Conservation (phyloP, 2,329 filamentous ascomycete genomes). For the Sclerotinia spermophila region DNA sequence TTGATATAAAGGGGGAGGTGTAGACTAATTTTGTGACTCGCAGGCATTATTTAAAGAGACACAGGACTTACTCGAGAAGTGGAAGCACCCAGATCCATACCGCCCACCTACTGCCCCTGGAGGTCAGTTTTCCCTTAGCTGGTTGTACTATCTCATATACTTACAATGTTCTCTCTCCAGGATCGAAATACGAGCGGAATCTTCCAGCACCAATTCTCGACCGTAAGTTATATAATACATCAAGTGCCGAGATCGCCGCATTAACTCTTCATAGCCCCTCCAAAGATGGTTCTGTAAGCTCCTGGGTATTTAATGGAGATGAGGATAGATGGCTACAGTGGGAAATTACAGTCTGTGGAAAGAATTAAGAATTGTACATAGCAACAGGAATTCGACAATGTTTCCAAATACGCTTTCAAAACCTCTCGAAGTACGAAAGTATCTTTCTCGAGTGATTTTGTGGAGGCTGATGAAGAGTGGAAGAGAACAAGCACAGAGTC, state of each 20-base stretch:
- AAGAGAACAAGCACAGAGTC: neutral
- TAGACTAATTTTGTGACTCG: conserved; percentile 21
- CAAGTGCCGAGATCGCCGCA: neutral
- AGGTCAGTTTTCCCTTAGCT: conserved; percentile 53
- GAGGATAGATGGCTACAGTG: neutral
- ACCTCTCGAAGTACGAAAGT: neutral
- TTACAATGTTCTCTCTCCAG: conserved; percentile 44
- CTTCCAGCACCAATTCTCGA: conserved; percentile 74
- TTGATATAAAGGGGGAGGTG: neutral
- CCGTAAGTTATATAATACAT: conserved; percentile 56
- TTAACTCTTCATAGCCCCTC: conserved; percentile 29
- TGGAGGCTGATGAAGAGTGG: neutral
- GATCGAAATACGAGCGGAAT: conserved; percentile 96
- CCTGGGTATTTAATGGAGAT: neutral
- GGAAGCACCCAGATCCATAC: conserved; percentile 98
- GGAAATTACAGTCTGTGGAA: neutral
- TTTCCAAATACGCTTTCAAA: neutral
- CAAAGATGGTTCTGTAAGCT: conserved; percentile 25
- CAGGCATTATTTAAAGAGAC: conserved; percentile 84
- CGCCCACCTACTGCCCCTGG: conserved; percentile 84
- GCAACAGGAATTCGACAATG: neutral
- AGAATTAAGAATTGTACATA: conserved; percentile 12
- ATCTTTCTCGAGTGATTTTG: neutral
- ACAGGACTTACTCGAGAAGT: conserved; percentile 81
- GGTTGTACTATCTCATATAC: neutral